Evolutionary conservation across 768 basidiomycete genomes (phyloP).

Genomic region (Rubroboletus pulcherrimus): DNA sequence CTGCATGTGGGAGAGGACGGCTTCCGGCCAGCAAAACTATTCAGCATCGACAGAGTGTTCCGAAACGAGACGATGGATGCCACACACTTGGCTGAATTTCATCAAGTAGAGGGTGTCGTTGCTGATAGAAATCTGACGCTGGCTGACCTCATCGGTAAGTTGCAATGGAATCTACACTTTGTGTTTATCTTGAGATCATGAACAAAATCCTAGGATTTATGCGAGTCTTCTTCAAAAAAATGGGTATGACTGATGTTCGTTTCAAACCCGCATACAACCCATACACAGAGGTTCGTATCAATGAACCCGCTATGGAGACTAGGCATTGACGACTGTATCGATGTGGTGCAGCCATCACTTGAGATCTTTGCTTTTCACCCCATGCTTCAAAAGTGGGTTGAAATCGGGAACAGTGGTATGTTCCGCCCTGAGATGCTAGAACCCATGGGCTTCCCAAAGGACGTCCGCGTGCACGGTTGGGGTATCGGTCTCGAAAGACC

Average conservation of each 20-base stretch:
- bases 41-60: conserved; percentile 98
- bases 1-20: conserved; percentile 48
- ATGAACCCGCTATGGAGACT: background rate
- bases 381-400: conserved; percentile 90
- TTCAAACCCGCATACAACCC: conserved; percentile 99
- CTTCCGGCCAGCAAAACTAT: conserved; percentile 89
- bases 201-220: conserved; percentile 71
- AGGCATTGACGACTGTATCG: conserved; percentile 1
- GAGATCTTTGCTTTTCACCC: conserved; percentile 99
- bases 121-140: conserved; percentile 90
- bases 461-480: conserved; percentile 96
- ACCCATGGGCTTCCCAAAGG: conserved; percentile 97
- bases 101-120: conserved; percentile 99
- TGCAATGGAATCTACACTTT: background rate
- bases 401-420: conserved; percentile 99
- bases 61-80: conserved; percentile 98
- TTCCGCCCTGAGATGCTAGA: conserved; percentile 99
- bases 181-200: background rate
- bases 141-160: conserved; percentile 88
- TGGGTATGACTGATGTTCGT: conserved; percentile 89
- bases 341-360: conserved; percentile 68
- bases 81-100: conserved; percentile 98
- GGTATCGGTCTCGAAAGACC: conserved; percentile 92
- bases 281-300: conserved; percentile 76
- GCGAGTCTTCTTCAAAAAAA: conserved; percentile 97